Conservation (phyloP, 768 basidiomycete genomes). For the Boletellus sp. region DNA sequence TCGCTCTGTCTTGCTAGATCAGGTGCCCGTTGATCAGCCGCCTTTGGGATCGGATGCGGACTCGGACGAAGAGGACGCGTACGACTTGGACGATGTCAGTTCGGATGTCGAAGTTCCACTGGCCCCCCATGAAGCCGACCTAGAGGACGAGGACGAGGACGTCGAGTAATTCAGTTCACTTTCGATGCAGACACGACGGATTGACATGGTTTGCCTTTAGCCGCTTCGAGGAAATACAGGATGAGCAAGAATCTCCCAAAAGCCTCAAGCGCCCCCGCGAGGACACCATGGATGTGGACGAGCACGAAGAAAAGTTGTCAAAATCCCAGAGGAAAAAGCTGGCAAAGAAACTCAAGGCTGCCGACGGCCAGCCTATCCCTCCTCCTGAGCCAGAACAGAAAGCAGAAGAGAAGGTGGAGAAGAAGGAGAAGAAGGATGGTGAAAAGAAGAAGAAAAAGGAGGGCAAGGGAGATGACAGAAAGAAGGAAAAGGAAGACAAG, state of each 20-base stretch:
- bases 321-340: constrained; percentile 58
- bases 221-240: constrained; percentile 71
- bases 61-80: constrained; percentile 49
- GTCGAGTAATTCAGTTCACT: constrained; percentile 36
- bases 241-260: constrained; percentile 36
- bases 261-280: constrained; percentile 69
- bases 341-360: constrained; percentile 71
- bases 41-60: constrained; percentile 52
- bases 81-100: constrained; percentile 70
- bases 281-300: constrained; percentile 45
- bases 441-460: constrained; percentile 31
- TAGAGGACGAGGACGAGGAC: constrained; percentile 45
- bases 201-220: constrained; percentile 20
- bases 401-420: constrained; percentile 35
- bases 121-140: constrained; percentile 54
- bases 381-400: constrained; percentile 21
- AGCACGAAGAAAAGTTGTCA: constrained; percentile 37
- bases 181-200: not conserved
- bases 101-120: constrained; percentile 83
- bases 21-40: constrained; percentile 45
- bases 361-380: constrained; percentile 44
- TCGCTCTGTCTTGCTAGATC: constrained; percentile 41
- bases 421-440: constrained; percentile 68
- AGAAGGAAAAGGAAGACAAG: constrained; percentile 35
- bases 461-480: constrained; percentile 31